A percentile compares a stretch with the other conserved stretches of the same genome.
Conservation (phyloP, 1,139 yeast genomes). For the Suhomyces bribrorum region DNA sequence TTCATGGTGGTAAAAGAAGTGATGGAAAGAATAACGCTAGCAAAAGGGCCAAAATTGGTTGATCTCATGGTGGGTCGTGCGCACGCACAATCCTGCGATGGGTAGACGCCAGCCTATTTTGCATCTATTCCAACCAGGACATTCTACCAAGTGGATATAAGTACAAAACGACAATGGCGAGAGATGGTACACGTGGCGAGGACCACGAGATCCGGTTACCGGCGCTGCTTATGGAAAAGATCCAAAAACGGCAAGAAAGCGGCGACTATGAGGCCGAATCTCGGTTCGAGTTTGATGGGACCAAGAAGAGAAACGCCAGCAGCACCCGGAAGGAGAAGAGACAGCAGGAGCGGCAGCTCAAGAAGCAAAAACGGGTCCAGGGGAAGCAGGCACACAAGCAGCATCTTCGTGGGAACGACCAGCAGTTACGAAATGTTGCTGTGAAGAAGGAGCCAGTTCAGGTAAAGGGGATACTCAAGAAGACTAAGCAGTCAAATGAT, state of each 20-base stretch:
- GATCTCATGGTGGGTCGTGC: conserved; percentile 5
- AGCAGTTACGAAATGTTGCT: too few species aligned
- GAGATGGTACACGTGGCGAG: conserved; percentile 16
- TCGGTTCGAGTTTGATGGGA: conserved; percentile 23
- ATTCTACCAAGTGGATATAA: background rate
- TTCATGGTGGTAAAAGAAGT: conserved; percentile 24
- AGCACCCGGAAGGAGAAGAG: conserved; percentile 57
- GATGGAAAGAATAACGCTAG: background rate
- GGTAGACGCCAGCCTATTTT: background rate
- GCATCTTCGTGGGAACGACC: background rate
- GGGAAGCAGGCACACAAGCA: conserved; percentile 2
- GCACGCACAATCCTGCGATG: background rate
- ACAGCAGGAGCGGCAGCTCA: conserved; percentile 53
- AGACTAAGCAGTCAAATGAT: conserved; percentile 14
- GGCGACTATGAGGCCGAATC: conserved; percentile 47
- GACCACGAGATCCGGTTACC: conserved; percentile 64
- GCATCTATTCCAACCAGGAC: background rate
- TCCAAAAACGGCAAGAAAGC: conserved; percentile 46
- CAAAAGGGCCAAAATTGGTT: background rate
- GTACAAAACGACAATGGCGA: background rate
- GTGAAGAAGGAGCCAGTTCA: too few species aligned
- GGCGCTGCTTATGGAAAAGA: conserved; percentile 63
- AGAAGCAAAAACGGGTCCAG: conserved; percentile 43
- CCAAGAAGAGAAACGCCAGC: conserved; percentile 31
- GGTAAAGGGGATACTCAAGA: background rate